Conservation (phyloP, 2,329 filamentous ascomycete species). For the Microdochium trichocladiopsis region DNA sequence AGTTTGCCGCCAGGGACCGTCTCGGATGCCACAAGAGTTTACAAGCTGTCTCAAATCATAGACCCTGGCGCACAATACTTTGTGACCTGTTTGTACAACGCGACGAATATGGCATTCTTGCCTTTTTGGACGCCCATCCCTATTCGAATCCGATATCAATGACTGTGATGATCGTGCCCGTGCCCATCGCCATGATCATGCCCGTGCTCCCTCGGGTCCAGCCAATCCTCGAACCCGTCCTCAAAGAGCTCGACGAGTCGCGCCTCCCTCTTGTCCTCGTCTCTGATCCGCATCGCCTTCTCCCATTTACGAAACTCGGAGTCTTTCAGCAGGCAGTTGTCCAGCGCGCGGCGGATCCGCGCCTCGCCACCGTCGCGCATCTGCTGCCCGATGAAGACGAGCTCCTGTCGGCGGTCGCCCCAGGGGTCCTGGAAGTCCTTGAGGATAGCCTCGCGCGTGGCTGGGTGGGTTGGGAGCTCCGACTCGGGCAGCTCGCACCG, state of each 20-base stretch:
- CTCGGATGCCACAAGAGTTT: no score
- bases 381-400: conserved; percentile 67
- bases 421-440: conserved; percentile 50
- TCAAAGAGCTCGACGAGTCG: conserved; percentile 16
- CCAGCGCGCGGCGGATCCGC: conserved; percentile 44
- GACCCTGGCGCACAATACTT: no score
- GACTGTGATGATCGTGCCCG: conserved; percentile 9
- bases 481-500: conserved; percentile 52
- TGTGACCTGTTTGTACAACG: no score
- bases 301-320: conserved; percentile 41
- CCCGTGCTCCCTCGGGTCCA: conserved; percentile 25
- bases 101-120: no score
- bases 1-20: no score
- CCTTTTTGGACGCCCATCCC: no score
- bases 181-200: conserved; percentile 12
- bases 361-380: conserved; percentile 36
- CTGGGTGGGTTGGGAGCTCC: conserved; percentile 39
- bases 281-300: conserved; percentile 11
- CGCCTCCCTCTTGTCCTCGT: conserved; percentile 9
- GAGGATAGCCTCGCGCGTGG: conserved; percentile 39
- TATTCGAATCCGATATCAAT: neutral
- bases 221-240: conserved; percentile 23
- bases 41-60: no score
- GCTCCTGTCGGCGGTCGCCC: conserved; percentile 64
- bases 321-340: conserved; percentile 56